Evolutionary conservation across 768 basidiomycete genomes (phyloP).

Genomic region (Rhodotorula toruloides): DNA sequence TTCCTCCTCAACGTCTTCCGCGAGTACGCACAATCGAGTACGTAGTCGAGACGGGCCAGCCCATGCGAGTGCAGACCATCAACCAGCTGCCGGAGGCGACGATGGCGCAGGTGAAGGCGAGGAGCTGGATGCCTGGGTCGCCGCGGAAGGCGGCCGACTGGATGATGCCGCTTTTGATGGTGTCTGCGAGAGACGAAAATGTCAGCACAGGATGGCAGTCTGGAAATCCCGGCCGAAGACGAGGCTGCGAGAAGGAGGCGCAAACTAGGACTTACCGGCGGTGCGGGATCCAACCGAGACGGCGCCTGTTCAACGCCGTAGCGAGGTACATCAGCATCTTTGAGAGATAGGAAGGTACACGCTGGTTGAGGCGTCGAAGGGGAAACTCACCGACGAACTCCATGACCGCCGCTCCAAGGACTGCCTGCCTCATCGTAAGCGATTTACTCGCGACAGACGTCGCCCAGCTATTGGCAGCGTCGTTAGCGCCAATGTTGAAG

Average conservation of each 20-base stretch:
- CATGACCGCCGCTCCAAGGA: constrained; percentile 44
- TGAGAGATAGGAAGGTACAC: background rate
- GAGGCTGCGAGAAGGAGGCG: background rate
- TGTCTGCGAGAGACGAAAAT: constrained; percentile 36
- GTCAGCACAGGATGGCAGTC: no score
- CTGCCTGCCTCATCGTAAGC: constrained; percentile 48
- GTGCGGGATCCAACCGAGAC: constrained; percentile 48
- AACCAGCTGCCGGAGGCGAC: constrained; percentile 45
- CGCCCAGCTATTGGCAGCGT: constrained; percentile 48
- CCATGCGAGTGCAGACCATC: constrained; percentile 46
- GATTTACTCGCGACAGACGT: constrained; percentile 49
- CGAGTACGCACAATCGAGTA: constrained; percentile 47
- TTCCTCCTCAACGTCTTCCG: no score
- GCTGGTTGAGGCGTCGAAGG: constrained; percentile 44
- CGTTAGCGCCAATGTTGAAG: constrained; percentile 42
- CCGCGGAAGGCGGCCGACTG: constrained; percentile 44
- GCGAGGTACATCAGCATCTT: background rate
- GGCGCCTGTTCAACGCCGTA: no score
- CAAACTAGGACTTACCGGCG: background rate
- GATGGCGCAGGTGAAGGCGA: constrained; percentile 50
- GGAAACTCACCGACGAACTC: constrained; percentile 38
- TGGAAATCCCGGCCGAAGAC: no score
- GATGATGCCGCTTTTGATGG: constrained; percentile 53
- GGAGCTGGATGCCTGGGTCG: constrained; percentile 49
- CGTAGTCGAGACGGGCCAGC: constrained; percentile 51